A percentile compares a stretch with the other conserved stretches of the same genome.
These are phyloP conservation scores for Colletotrichum liriopes DNA, from an alignment of 2,329 filamentous ascomycete genomes.

Conservation along the genomic window DNA sequence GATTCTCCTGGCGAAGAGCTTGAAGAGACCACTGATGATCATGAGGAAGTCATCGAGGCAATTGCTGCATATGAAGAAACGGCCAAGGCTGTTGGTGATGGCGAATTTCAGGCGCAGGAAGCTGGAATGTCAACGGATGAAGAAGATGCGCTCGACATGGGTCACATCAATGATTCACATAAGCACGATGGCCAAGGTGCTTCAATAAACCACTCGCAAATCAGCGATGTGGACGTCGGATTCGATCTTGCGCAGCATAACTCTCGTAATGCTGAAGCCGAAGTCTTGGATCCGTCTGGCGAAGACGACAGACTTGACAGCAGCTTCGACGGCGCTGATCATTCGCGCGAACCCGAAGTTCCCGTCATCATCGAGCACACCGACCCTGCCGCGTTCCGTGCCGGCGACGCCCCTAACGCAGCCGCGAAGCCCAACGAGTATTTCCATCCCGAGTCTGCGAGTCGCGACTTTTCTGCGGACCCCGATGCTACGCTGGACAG, in stretches of 20 bases:
- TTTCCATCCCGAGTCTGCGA: neutral
- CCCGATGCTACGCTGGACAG: slow-evolving; percentile 17
- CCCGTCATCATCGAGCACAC: slow-evolving; percentile 30
- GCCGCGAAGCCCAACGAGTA: neutral
- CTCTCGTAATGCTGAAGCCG: neutral
- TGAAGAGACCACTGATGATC: neutral
- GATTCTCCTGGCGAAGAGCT: neutral
- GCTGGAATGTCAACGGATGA: neutral
- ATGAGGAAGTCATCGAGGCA: neutral
- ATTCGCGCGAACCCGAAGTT: slow-evolving; percentile 7
- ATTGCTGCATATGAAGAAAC: neutral
- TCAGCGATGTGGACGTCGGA: neutral
- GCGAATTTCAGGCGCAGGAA: neutral
- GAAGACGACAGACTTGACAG: slow-evolving; percentile 6
- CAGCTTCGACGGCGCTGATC: neutral
- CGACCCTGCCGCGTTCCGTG: slow-evolving; percentile 15
- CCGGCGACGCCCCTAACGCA: neutral
- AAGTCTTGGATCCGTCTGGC: neutral
- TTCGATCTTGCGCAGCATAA: neutral
- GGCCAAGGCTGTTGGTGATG: too few relatives aligned
- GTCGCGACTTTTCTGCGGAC: slow-evolving; percentile 17
- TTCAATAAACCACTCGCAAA: neutral
- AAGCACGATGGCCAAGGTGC: neutral
- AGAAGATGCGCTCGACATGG: neutral
- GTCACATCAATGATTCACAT: neutral